Evolutionary conservation across 2,329 filamentous ascomycete genomes (phyloP).

Genomic region (Neopestalotiopsis rosae): DNA sequence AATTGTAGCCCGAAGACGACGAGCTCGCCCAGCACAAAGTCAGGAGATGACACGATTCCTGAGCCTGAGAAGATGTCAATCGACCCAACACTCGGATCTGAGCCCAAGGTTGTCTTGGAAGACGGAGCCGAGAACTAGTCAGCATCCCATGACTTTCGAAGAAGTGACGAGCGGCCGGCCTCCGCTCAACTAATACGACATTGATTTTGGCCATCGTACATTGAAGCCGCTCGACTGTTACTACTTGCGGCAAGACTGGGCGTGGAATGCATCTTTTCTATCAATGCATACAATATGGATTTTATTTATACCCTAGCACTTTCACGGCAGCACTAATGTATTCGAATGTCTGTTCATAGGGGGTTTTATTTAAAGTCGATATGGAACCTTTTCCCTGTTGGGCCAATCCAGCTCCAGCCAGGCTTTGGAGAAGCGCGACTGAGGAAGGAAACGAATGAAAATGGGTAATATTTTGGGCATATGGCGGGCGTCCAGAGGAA

Average conservation of each 20-base stretch:
- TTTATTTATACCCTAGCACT: not conserved
- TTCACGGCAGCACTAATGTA: conserved; percentile 8
- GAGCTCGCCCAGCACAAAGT: conserved; percentile 67
- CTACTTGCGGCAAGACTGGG: not conserved
- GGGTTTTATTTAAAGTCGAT: not conserved
- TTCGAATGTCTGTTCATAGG: conserved; percentile 14
- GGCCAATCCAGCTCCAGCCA: conserved; percentile 4
- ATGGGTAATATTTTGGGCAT: not conserved
- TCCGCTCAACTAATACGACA: not conserved
- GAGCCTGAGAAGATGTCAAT: conserved; percentile 29
- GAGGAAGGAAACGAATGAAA: not conserved
- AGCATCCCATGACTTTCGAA: no score
- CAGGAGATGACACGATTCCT: conserved; percentile 49
- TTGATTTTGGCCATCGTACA: not conserved
- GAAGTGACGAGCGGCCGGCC: not conserved
- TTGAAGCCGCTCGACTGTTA: not conserved
- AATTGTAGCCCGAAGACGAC: conserved; percentile 73
- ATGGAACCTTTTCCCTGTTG: not conserved
- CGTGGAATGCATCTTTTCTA: not conserved
- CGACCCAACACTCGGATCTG: not conserved
- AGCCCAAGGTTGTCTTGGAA: conserved; percentile 10
- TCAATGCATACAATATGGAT: not conserved
- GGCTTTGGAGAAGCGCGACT: not conserved
- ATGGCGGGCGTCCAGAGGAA: not conserved
- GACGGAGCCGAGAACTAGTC: conserved; percentile 8